These are phyloP conservation scores for Talaromyces thailandensis DNA, from an alignment of 495 filamentous ascomycete species.

Conservation along the genomic window DNA sequence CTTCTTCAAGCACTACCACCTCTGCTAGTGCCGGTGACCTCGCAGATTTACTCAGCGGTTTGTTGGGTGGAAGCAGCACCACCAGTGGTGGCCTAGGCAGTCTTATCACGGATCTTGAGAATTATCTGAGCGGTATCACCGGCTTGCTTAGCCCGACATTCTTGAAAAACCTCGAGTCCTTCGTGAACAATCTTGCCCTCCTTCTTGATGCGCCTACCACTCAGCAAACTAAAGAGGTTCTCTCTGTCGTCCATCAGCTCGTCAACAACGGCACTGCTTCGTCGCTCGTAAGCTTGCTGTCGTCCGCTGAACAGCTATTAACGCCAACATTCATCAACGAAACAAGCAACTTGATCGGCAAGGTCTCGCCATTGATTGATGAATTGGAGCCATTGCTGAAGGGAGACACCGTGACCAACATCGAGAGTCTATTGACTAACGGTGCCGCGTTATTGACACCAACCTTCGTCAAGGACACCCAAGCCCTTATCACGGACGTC, in stretches of 20 bases:
- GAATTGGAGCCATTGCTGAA: constrained; percentile 27
- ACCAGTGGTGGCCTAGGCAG: background rate
- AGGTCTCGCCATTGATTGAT: constrained; percentile 14
- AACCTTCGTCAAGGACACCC: constrained; percentile 30
- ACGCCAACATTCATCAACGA: constrained; percentile 31
- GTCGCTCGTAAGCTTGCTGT: constrained; percentile 11
- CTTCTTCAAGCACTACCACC: background rate
- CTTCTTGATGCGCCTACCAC: constrained; percentile 34
- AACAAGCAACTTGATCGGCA: constrained; percentile 25
- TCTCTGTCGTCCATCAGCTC: constrained; percentile 18
- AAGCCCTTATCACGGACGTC: constrained; percentile 18
- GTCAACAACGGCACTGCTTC: constrained; percentile 10
- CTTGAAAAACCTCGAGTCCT: constrained; percentile 31
- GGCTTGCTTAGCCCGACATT: constrained; percentile 32
- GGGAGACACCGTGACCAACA: constrained; percentile 20
- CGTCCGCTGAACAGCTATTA: constrained; percentile 33
- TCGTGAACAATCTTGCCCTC: constrained; percentile 35
- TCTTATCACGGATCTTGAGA: constrained; percentile 25
- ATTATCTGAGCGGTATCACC: constrained; percentile 27
- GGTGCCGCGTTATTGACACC: constrained; percentile 30
- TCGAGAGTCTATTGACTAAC: constrained; percentile 30
- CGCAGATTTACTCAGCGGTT: background rate
- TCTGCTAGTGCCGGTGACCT: constrained; percentile 1
- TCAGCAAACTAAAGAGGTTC: constrained; percentile 24
- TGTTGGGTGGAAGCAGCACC: constrained; percentile 4